These are phyloP conservation scores for Chaetomiaceae sp. DNA, from an alignment of 2,329 filamentous ascomycete genomes.

Conservation along the genomic window DNA sequence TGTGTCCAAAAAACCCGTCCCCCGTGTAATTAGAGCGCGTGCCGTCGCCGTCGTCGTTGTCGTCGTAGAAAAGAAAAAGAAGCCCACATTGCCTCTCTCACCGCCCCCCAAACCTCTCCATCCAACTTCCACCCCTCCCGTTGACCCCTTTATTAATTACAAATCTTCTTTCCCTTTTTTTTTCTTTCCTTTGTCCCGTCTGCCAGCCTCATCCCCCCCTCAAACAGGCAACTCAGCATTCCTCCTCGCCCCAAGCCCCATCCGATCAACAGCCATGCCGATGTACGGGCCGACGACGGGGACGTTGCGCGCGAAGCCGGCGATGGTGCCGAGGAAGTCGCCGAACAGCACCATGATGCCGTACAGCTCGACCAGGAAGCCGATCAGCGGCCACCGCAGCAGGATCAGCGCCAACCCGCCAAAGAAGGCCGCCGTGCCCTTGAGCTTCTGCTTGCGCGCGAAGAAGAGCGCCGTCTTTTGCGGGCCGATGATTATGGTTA, in stretches of 20 bases:
- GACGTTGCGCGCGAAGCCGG: slow-evolving; percentile 76
- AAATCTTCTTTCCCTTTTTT: background rate
- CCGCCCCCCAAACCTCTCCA: no score
- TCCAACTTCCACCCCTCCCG: background rate
- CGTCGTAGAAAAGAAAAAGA: no score
- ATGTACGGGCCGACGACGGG: slow-evolving; percentile 86
- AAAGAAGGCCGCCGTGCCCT: slow-evolving; percentile 85
- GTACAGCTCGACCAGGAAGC: slow-evolving; percentile 87
- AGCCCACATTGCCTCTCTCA: no score
- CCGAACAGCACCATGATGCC: slow-evolving; percentile 92
- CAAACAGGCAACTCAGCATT: slow-evolving; percentile 76
- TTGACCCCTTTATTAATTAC: no score
- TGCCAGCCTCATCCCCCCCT: slow-evolving; percentile 24
- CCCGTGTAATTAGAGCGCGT: no score
- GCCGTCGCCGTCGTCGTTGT: no score
- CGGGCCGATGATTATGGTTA: slow-evolving; percentile 91
- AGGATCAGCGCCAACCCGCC: slow-evolving; percentile 79
- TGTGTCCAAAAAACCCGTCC: no score
- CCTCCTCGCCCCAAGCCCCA: slow-evolving; percentile 55
- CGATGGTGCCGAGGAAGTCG: slow-evolving; percentile 91
- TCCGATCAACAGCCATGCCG: slow-evolving; percentile 64
- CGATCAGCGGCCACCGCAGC: slow-evolving; percentile 82
- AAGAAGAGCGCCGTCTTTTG: slow-evolving; percentile 93
- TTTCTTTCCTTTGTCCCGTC: background rate
- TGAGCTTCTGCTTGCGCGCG: slow-evolving; percentile 84